Base-by-base conservation (phyloP, 768 basidiomycete genomes). In the Botryobasidium botryosum region DNA sequence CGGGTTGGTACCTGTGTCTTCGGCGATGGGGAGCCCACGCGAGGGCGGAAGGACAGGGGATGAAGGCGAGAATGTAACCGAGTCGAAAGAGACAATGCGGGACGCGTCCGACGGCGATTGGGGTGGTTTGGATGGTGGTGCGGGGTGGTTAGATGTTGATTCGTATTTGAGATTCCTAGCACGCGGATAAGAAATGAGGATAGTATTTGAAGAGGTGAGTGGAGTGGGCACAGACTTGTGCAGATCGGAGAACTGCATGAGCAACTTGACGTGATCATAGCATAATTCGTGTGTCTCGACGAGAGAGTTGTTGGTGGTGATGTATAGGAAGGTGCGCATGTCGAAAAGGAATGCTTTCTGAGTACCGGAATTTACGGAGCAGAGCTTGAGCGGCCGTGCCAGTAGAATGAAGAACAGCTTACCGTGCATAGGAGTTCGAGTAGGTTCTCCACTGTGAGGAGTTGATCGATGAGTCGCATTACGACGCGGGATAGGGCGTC, bases 321-420 rank as follows among this genome's bases (percentile, higher is more conserved):
- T 69, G 56, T 91, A 90, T 23, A 94, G 64, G 40, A 85, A 70
- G 20, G 86, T 87, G 4, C 68, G 68, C 15, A 74, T 77, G 56
- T 97, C 91, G 53, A 92, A 96, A 12, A 97, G 62, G 57, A 91
- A 97, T 0, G 88, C 85, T 59, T 97, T 97, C 29, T 85, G 78
- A 25, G 88, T 82, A 55, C 84, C 83, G 2, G 84, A 90, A 49
- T 87, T 39, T 21, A 42, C 12, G 8, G 8, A 33, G 31, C 10
- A 17, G 8, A 17, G 17, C 10, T 24, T 27, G 23, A 52, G 15
- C 3, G 2, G 28, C 5, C 31, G 6, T 15, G n/a, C 39, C 17
- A 20, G 23, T 37, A 35, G 5, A 2, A n/a, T 20, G 24, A 35
- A 38, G n/a, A 54, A 74, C 47, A 17, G 36, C 42, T 44, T 49